Conservation (phyloP, 768 basidiomycete species). For the Boletus tylopilopsis region DNA sequence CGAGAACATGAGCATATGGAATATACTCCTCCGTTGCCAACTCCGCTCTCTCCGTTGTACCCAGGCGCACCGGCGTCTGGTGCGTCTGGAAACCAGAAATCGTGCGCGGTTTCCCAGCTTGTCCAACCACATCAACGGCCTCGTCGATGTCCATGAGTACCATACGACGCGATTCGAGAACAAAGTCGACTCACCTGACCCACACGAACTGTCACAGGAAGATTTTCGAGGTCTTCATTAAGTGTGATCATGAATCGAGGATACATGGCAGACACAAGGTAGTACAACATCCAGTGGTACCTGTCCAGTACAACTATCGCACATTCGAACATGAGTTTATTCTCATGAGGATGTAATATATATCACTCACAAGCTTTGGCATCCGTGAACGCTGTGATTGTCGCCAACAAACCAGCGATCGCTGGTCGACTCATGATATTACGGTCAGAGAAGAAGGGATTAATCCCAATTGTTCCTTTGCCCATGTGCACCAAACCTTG, state of each 20-base stretch:
- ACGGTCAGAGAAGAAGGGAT: constrained; percentile 94
- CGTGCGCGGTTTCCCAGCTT: constrained; percentile 95
- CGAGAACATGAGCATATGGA: constrained; percentile 84
- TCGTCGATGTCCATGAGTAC: constrained; percentile 27
- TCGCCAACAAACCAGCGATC: constrained; percentile 84
- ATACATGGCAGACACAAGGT: constrained; percentile 95
- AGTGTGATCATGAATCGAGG: constrained; percentile 98
- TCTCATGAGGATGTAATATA: background rate
- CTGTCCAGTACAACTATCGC: constrained; percentile 85
- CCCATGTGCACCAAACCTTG: constrained; percentile 99
- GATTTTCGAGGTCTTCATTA: constrained; percentile 82
- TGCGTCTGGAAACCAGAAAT: constrained; percentile 99
- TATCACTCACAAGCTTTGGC: constrained; percentile 80
- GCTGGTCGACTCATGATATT: constrained; percentile 86
- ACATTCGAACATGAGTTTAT: background rate
- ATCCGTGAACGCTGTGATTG: constrained; percentile 89
- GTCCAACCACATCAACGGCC: constrained; percentile 96
- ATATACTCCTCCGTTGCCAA: constrained; percentile 96
- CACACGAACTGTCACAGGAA: constrained; percentile 91
- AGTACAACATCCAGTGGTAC: constrained; percentile 99
- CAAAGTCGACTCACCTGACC: constrained; percentile 58
- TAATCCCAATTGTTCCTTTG: constrained; percentile 95
- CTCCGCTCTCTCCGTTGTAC: constrained; percentile 92
- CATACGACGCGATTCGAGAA: background rate
- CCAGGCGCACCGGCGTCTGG: constrained; percentile 91